These are phyloP conservation scores for Buxus sempervirens DNA, from an alignment of 164 flowering plant species.

Conservation along the genomic window DNA sequence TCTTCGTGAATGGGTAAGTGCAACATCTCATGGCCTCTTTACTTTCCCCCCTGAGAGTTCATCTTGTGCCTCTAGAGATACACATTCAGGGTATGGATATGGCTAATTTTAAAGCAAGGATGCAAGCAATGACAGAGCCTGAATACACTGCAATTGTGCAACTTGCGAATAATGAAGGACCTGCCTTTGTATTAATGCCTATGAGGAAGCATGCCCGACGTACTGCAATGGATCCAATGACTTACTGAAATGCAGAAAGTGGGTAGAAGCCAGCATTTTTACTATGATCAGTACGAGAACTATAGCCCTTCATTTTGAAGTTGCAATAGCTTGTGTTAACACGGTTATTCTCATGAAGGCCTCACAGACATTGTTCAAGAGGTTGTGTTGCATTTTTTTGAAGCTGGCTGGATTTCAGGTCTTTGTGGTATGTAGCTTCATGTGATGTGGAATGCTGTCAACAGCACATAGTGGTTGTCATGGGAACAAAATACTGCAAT, in stretches of 20 bases:
- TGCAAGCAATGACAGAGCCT: conserved; percentile 98
- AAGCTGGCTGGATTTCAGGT: conserved; percentile 92
- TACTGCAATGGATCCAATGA: conserved; percentile 82
- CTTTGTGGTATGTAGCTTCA: conserved; percentile 81
- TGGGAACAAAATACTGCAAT: conserved; percentile 98
- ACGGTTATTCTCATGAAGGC: conserved; percentile 96
- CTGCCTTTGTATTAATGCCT: conserved; percentile 91
- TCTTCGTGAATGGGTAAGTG: conserved; percentile 98
- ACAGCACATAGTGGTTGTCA: conserved; percentile 91
- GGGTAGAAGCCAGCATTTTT: conserved; percentile 58
- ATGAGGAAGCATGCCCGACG: conserved; percentile 86
- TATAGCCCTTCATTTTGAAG: conserved; percentile 56
- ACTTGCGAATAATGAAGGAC: conserved; percentile 78
- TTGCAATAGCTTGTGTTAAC: conserved; percentile 59
- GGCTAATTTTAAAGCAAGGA: conserved; percentile 94
- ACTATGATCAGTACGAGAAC: conserved; percentile 42
- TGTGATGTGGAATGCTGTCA: conserved; percentile 89
- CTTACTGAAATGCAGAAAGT: conserved; percentile 60
- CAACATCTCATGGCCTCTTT: conserved; percentile 93
- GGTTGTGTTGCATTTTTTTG: conserved; percentile 74
- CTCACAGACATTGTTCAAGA: conserved; percentile 65
- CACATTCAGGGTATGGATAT: conserved; percentile 95
- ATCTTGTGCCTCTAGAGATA: conserved; percentile 91
- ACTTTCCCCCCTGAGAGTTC: conserved; percentile 93
- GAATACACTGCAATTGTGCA: conserved; percentile 86